Evolutionary conservation across 2,329 filamentous ascomycete genomes (phyloP).

Genomic region (Cladosporium colombiae): DNA sequence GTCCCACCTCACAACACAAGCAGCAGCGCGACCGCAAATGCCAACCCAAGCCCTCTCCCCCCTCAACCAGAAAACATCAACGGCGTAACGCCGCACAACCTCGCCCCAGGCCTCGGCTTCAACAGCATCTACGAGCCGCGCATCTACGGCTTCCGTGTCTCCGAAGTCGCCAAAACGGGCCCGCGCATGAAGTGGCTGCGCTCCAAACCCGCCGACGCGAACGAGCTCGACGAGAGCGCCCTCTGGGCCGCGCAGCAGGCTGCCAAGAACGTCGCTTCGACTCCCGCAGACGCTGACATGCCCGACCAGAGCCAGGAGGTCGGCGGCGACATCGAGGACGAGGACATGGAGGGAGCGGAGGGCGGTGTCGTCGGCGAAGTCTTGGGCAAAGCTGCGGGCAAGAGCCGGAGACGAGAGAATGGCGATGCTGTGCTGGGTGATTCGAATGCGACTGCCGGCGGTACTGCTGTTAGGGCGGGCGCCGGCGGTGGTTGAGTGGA

Average conservation of each 20-base stretch:
- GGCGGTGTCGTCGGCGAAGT: constrained; percentile 2
- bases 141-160: constrained; percentile 96
- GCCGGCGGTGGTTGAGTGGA: constrained; percentile 21
- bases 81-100: constrained; percentile 81
- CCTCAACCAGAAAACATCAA: constrained; percentile 67
- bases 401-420: constrained; percentile 17
- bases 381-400: background rate
- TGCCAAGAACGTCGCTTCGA: constrained; percentile 17
- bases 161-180: constrained; percentile 83
- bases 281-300: constrained; percentile 32
- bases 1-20: constrained; percentile 11
- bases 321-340: constrained; percentile 34
- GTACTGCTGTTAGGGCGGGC: constrained; percentile 25
- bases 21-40: constrained; percentile 16
- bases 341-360: constrained; percentile 32
- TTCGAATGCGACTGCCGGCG: constrained; percentile 23
- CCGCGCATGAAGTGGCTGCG: constrained; percentile 97
- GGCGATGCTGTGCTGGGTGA: constrained; percentile 20
- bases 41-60: constrained; percentile 28
- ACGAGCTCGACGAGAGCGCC: constrained; percentile 74
- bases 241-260: constrained; percentile 38
- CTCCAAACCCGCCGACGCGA: constrained; percentile 76
- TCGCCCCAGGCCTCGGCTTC: constrained; percentile 80
- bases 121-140: constrained; percentile 88
- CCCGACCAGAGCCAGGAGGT: constrained; percentile 32